A percentile compares a stretch with the other conserved stretches of the same genome.
Conservation (phyloP, 1,284 basidiomycete genomes). For the Ustilago vetiveriae region DNA sequence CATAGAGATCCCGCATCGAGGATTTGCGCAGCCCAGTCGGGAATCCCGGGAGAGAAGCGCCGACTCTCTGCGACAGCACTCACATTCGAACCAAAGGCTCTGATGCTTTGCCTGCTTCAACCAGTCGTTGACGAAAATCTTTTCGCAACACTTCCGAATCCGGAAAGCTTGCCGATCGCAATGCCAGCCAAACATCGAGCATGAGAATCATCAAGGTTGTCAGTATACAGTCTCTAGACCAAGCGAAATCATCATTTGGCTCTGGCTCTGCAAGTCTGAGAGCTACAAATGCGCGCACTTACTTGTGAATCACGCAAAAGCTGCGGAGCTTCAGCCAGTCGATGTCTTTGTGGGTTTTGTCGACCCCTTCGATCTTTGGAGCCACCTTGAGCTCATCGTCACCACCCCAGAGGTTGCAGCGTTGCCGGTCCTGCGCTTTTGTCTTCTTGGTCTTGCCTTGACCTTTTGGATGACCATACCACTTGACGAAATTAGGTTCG, state of each 20-base stretch:
- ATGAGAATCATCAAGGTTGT: constrained; percentile 1
- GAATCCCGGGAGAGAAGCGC: too few species aligned
- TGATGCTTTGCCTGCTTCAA: constrained; percentile 72
- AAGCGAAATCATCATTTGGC: too few species aligned
- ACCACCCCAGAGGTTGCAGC: constrained; percentile 71
- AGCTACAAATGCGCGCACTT: too few species aligned
- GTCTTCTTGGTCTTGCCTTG: constrained; percentile 4
- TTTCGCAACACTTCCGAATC: constrained; percentile 78
- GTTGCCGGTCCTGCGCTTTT: constrained; percentile 3
- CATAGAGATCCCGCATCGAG: too few species aligned
- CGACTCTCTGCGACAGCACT: constrained; percentile 55
- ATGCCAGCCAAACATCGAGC: not conserved
- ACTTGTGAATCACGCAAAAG: constrained; percentile 78
- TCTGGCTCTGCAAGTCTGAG: too few species aligned
- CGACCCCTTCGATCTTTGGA: constrained; percentile 71
- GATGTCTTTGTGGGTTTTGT: constrained; percentile 85
- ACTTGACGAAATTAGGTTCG: constrained; percentile 74
- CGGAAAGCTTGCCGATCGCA: constrained; percentile 72
- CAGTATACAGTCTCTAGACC: too few species aligned
- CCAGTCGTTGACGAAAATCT: constrained; percentile 76
- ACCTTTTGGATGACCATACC: constrained; percentile 75
- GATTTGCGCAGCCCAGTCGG: too few species aligned
- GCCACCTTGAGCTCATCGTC: constrained; percentile 75
- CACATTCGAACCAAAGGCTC: constrained; percentile 84
- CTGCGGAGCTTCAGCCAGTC: constrained; percentile 84